Base-by-base conservation (phyloP, 2,329 filamentous ascomycete species). In the Fusarium agapanthi region DNA sequence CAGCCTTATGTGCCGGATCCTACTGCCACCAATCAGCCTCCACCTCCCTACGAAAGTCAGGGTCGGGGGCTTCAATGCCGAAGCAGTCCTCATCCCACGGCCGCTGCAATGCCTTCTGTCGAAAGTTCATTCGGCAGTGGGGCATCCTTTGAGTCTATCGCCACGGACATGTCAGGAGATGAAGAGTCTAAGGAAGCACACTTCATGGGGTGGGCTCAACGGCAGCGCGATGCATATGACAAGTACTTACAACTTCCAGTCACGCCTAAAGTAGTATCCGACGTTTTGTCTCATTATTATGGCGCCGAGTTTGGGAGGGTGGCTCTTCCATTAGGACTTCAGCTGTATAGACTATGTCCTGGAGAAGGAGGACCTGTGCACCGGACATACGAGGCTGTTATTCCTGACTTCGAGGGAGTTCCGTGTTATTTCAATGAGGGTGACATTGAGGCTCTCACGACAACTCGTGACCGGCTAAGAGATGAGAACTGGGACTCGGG, bases 191-290 rank as follows among this genome's bases (percentile, higher is more conserved):
- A 18, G 11, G 11, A 44, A 26, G 5, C 13, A 8, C 11, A 26
- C 7, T 44, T 44, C n/a, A 26, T 8, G 16, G 5, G 0, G 7
- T 44, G 41, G 41, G 11, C 41, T 6, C 10, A 26, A 9, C 0
- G 3, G 11, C n/a, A 44, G 7, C 4, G 13, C 13, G 0, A 11
- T 12, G n/a, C 7, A 18, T 8, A 48, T 16, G 10, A n/a, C 0
- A 32, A 7, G 22, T 16, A n/a, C 6, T 22, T 32, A 1, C 6
- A n/a, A 32, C 28, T 11, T 5, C 45, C 45, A 16, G 28, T 8
- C 20, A 16, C 20, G 2, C 22, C 45, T 5, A 9, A 48, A 32
- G 20, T 32, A 3, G 16, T 32, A 14, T n/a, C 45, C 7, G 45
- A 30, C 3, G 13, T 7, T 30, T n/a, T 48, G 4, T 11, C 15